Percentiles rank a stretch among this genome's conserved stretches.
These are phyloP conservation scores for Ceraceosorus guamensis DNA, from an alignment of 1,284 basidiomycete genomes.

Conservation along the genomic window DNA sequence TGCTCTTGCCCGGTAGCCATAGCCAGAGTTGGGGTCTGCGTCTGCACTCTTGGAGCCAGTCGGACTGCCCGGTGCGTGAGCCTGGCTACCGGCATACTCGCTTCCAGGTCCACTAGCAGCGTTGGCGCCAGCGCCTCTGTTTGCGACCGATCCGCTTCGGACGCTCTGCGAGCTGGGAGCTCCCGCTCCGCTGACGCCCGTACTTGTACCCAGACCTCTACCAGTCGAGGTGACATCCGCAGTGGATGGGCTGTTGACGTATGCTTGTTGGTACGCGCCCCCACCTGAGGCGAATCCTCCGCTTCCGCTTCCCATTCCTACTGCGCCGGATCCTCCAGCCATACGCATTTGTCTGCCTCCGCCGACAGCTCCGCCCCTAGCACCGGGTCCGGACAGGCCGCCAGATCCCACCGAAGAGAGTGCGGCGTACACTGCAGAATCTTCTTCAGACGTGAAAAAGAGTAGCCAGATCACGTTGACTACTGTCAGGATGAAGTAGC, in stretches of 20 bases:
- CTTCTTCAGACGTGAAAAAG: slow-evolving; percentile 92
- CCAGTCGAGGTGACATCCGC: slow-evolving; percentile 14
- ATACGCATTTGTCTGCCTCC: slow-evolving; percentile 3
- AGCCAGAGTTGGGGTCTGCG: slow-evolving; percentile 20
- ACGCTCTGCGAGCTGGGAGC: background rate
- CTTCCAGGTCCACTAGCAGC: slow-evolving; percentile 9
- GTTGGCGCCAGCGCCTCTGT: background rate
- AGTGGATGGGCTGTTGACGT: slow-evolving; percentile 36
- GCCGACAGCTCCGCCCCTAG: slow-evolving; percentile 50
- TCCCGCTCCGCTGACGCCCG: slow-evolving; percentile 12
- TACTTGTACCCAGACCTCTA: no score
- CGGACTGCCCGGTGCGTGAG: slow-evolving; percentile 1
- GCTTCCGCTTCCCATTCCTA: slow-evolving; percentile 20
- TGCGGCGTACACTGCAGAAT: slow-evolving; percentile 70
- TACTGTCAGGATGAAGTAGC: slow-evolving; percentile 84
- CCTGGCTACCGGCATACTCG: slow-evolving; percentile 3
- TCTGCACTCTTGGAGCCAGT: background rate
- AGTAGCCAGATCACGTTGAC: slow-evolving; percentile 83
- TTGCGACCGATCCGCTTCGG: background rate
- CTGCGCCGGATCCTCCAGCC: slow-evolving; percentile 11
- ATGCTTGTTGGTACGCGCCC: slow-evolving; percentile 36
- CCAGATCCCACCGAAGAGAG: slow-evolving; percentile 81
- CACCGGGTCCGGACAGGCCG: slow-evolving; percentile 69
- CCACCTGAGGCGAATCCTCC: slow-evolving; percentile 13
- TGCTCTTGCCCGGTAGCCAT: slow-evolving; percentile 69